Evolutionary conservation across 2,329 filamentous ascomycete genomes (phyloP), one percentile per base, ranked within the genome.

Genomic region (Epichloe sylvatica): DNA sequence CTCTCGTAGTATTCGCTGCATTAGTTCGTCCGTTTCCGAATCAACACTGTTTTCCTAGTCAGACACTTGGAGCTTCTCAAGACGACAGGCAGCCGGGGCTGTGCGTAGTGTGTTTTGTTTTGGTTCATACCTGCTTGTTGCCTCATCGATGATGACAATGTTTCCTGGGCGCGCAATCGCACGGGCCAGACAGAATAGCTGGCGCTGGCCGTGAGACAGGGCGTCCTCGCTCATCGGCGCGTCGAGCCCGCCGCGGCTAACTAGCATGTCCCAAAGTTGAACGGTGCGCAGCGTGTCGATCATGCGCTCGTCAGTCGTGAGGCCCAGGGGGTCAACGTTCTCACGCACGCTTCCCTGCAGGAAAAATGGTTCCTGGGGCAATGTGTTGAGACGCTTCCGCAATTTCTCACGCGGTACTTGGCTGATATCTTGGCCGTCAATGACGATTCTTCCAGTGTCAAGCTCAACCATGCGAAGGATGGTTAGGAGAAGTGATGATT

Each of bases 321-420:
- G 52, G 1, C 56, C 52, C 3, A 60, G 56, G 0, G 74, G 74
- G 52, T 77, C 73, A 2, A 74, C 60, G 45, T 79, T 80, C 3
- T 64, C 59, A 0, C 73, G 68, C 3, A 80, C 60, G 0, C 62
- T 72, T 1, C 71, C 74, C 1, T 67, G 66, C 4, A 78, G 59
- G 19, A 75, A 67, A 51, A 76, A 70, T 0, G 72, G 65, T 43
- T 78, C 74, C 60, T 79, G 76, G 0, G 76, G 69, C 1, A 77
- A 59, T 1, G 66, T 66, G 33, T 70, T 68, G 6, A 78, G 59
- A 1, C 59, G 51, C 0, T 53, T 46, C 0, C 63, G 57, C 1
- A 66, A 43, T 5, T 51, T 49, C 6, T 59, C 50, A 5, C 59
- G 55, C 0, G 56, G 52, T 1, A 64, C 36, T 0, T 44, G 54